Evolutionary conservation across 139 green algal species (phyloP).

Genomic region (Desmodesmus armatus): DNA sequence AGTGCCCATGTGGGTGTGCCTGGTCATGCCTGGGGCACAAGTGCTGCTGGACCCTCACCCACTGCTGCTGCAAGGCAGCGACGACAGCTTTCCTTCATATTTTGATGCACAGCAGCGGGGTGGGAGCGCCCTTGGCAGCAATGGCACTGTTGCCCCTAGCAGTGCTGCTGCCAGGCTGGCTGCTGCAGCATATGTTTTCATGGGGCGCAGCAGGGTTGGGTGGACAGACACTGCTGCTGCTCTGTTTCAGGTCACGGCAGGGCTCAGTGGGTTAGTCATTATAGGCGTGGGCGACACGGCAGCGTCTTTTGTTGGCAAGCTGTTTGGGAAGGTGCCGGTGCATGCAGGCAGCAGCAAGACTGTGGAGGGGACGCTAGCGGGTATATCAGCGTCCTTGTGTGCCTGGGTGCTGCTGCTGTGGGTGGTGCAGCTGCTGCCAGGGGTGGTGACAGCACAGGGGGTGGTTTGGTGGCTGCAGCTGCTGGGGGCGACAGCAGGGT

Average conservation of each 20-base stretch:
- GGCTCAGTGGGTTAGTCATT: conserved; percentile 70
- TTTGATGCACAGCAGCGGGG: background rate
- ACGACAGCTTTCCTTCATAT: conserved; percentile 1
- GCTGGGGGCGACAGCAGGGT: conserved; percentile 53
- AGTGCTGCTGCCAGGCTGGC: background rate
- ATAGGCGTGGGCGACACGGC: conserved; percentile 73
- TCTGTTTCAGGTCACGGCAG: conserved; percentile 39
- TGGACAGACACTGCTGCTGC: no score
- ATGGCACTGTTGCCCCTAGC: conserved; percentile 7
- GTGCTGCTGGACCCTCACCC: background rate
- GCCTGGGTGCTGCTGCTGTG: conserved; percentile 58
- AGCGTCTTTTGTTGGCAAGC: conserved; percentile 65
- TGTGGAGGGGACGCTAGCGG: conserved; percentile 76
- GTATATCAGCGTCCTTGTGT: conserved; percentile 55
- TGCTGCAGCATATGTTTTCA: background rate
- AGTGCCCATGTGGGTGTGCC: conserved; percentile 73
- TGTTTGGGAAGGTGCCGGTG: conserved; percentile 53
- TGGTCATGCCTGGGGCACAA: background rate
- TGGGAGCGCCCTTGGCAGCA: no score
- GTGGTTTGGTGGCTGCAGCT: conserved; percentile 49
- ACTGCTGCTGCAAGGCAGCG: conserved; percentile 28
- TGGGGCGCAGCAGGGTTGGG: no score
- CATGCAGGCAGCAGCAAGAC: conserved; percentile 72
- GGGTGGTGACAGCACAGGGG: background rate
- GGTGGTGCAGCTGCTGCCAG: conserved; percentile 31